Evolutionary conservation across 495 filamentous ascomycete genomes (phyloP).

Genomic region (Jackrogersella multiformis): DNA sequence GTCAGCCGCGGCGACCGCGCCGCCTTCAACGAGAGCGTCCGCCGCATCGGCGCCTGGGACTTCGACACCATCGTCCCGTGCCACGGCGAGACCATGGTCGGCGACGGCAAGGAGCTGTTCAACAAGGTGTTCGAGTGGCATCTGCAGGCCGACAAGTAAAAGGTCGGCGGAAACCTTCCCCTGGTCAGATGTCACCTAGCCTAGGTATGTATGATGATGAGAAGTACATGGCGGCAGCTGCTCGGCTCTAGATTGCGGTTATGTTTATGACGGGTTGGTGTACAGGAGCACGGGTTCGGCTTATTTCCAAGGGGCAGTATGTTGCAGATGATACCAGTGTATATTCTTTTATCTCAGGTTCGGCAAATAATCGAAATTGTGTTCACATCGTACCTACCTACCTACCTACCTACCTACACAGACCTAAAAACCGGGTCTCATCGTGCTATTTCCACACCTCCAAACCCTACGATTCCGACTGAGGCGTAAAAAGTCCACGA

Average conservation of each 20-base stretch:
- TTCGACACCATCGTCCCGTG: constrained; percentile 90
- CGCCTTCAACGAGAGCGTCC: constrained; percentile 73
- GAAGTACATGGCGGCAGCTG: neutral
- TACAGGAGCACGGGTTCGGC: neutral
- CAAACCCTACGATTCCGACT: neutral
- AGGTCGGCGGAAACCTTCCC: neutral
- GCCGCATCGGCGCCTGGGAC: constrained; percentile 79
- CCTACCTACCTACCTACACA: neutral
- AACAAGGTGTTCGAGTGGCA: constrained; percentile 88
- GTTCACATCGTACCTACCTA: neutral
- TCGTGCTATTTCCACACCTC: neutral
- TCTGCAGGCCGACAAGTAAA: constrained; percentile 64
- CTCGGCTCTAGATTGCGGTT: neutral
- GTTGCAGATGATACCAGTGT: constrained; percentile 30
- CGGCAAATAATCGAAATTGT: neutral
- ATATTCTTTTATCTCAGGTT: too few relatives aligned
- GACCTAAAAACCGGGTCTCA: neutral
- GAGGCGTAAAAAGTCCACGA: neutral
- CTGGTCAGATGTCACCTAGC: neutral
- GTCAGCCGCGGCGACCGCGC: constrained; percentile 68
- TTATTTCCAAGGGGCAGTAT: neutral
- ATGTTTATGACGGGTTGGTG: neutral
- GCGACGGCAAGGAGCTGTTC: constrained; percentile 77
- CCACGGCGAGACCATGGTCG: constrained; percentile 91
- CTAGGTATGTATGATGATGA: neutral